phyloP scores from a whole-genome alignment of 306 rosid genomes.

The Hylodesmum podocarpum region DNA sequence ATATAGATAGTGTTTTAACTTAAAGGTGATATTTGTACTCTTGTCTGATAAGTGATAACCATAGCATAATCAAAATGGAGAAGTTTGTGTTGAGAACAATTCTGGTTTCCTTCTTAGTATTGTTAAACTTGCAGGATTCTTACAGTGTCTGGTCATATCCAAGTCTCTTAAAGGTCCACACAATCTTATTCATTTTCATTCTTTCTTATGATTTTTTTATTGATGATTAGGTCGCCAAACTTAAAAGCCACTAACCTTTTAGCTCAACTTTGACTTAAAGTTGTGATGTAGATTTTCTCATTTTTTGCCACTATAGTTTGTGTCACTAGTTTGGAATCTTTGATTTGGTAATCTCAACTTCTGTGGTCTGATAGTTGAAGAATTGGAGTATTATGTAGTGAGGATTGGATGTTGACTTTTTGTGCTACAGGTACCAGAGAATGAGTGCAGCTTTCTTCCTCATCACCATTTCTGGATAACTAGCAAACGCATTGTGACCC shows the following conservation, averaged over 20 bases:
- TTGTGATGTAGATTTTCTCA: background rate
- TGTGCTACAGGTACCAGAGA: slow-evolving; percentile 28
- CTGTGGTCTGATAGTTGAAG: background rate
- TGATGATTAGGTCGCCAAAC: background rate
- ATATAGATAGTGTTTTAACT: no score
- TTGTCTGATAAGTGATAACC: background rate
- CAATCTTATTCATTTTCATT: background rate
- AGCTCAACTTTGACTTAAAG: background rate
- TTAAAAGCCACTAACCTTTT: background rate
- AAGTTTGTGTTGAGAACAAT: slow-evolving; percentile 54
- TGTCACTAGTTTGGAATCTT: background rate
- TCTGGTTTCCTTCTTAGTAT: slow-evolving; percentile 44
- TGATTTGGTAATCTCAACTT: background rate
- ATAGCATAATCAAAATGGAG: slow-evolving; percentile 34
- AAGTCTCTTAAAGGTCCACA: slow-evolving; percentile 14
- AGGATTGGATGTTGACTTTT: slow-evolving; percentile 13
- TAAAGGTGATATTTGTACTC: background rate
- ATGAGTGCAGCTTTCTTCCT: slow-evolving; percentile 74
- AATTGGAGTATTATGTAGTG: background rate
- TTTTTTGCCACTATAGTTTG: background rate
- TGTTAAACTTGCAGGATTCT: slow-evolving; percentile 42
- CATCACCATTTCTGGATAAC: slow-evolving; percentile 68
- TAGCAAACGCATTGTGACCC: slow-evolving; percentile 86
- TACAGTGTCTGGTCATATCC: slow-evolving; percentile 28
- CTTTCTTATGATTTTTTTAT: background rate